Evolutionary conservation across 2,329 filamentous ascomycete genomes (phyloP).

Genomic region (Whalleya microplaca): DNA sequence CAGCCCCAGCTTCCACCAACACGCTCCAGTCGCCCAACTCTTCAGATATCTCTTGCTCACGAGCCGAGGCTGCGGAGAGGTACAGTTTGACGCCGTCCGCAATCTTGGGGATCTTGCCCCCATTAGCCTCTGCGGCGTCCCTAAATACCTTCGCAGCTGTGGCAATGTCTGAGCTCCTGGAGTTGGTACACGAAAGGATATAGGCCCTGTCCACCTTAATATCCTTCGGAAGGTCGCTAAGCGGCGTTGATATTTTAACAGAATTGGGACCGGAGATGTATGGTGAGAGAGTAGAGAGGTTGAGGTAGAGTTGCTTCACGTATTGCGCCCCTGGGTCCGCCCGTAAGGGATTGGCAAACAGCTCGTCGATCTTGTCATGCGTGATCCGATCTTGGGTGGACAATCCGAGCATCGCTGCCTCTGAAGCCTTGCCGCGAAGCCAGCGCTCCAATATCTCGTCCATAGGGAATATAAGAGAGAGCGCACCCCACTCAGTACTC

Average conservation of each 20-base stretch:
- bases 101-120: conserved; percentile 69
- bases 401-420: conserved; percentile 63
- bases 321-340: conserved; percentile 82
- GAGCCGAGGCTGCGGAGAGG: conserved; percentile 81
- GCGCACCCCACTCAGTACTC: conserved; percentile 80
- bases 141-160: conserved; percentile 85
- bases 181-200: conserved; percentile 89
- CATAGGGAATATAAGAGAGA: conserved; percentile 69
- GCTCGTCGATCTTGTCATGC: conserved; percentile 72
- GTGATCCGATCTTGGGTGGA: conserved; percentile 63
- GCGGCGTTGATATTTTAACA: conserved; percentile 82
- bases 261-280: conserved; percentile 89
- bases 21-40: conserved; percentile 84
- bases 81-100: conserved; percentile 81
- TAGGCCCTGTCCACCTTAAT: conserved; percentile 86
- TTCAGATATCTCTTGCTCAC: conserved; percentile 78
- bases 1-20: conserved; percentile 78
- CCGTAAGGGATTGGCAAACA: conserved; percentile 66
- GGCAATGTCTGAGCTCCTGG: conserved; percentile 76
- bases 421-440: conserved; percentile 77
- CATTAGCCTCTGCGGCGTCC: conserved; percentile 71
- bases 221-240: conserved; percentile 71
- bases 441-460: conserved; percentile 73
- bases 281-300: conserved; percentile 82
- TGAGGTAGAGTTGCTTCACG: conserved; percentile 79